A percentile compares a stretch with the other conserved stretches of the same genome.
Conservation (phyloP, 768 basidiomycete species). For the Tricholoma matsutake region DNA sequence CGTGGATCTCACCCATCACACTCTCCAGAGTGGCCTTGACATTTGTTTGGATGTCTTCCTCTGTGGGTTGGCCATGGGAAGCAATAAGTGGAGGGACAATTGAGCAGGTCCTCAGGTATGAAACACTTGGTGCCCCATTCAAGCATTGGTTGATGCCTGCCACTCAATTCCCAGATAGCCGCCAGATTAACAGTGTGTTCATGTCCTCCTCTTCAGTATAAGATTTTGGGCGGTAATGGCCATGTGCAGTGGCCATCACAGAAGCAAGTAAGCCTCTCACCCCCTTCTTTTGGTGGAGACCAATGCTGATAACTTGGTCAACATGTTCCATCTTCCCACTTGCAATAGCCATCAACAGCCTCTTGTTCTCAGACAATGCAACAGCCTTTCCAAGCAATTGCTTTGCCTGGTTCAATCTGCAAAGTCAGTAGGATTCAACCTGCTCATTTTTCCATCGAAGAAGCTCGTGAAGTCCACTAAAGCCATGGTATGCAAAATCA, state of each 20-base stretch:
- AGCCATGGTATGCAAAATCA: slow-evolving; percentile 11
- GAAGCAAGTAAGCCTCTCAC: not conserved
- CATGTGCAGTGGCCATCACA: not conserved
- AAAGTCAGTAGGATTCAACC: slow-evolving; percentile 11
- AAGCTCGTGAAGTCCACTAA: slow-evolving; percentile 7
- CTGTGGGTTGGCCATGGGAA: not conserved
- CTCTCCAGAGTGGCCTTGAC: too few species aligned
- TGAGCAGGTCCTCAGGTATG: too few species aligned
- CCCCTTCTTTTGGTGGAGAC: too few species aligned
- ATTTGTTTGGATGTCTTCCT: too few species aligned
- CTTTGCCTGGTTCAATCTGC: slow-evolving; percentile 16
- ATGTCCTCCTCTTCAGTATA: too few species aligned
- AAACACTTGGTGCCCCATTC: too few species aligned
- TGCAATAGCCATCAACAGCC: slow-evolving; percentile 17
- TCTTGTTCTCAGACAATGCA: slow-evolving; percentile 16
- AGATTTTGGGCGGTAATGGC: not conserved
- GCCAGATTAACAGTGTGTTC: too few species aligned
- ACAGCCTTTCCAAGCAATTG: slow-evolving; percentile 9
- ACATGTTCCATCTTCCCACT: slow-evolving; percentile 18
- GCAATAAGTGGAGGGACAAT: not conserved
- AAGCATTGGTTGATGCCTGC: not conserved
- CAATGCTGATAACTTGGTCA: slow-evolving; percentile 14
- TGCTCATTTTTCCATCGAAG: not conserved
- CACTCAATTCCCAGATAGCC: not conserved
- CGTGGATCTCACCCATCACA: too few species aligned